Base-by-base conservation (phyloP, 2,329 filamentous ascomycete species). In the Erysiphe pulchra region DNA sequence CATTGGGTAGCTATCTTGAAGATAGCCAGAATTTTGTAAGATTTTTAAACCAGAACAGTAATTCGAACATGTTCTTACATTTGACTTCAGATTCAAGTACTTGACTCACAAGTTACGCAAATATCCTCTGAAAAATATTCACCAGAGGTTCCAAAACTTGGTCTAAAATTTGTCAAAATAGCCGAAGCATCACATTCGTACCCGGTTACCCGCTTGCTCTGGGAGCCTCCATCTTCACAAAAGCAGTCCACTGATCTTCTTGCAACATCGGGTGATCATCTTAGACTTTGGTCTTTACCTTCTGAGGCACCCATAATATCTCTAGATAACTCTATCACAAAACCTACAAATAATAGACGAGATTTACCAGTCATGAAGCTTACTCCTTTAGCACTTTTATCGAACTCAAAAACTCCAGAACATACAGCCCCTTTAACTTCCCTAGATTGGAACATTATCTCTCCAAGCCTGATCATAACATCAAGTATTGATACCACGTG, bases 401-500 rank as follows among this genome's bases (percentile, higher is more conserved):
- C 87, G 32, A 98, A 98, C 62, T 94, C 86, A 30, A 98, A 98
- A 64, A 95, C 90, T 0, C 90, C 90, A 4, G 90, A 98, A 57
- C 92, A 98, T 59, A 98, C 90, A 5, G 90, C 90, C 13, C 90
- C 90, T 17, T 73, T 98, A 48, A 98, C 90, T 1, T 94, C 86
- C 14, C 69, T 98, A 42, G 90, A 98, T 60, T 98, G 90, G 90
- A 98, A 98, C 57, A 92, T 83, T 1, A 79, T 98, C 45, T 93
- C 85, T 20, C 90, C 90, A 0, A 94, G 87, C 60, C 68, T 98
- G 46, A 98, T 98, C 58, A 98, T 98, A 56, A 98, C 90, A 1
- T 94, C 86, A 3, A 95, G 86, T 60, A 98, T 98, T 57, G 90
- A 98, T 59, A 98, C 90, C 1, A 98, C 90, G 6, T 98, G 90